Evolutionary conservation across 2,329 filamentous ascomycete genomes (phyloP).

Genomic region (Colletotrichum lupini): DNA sequence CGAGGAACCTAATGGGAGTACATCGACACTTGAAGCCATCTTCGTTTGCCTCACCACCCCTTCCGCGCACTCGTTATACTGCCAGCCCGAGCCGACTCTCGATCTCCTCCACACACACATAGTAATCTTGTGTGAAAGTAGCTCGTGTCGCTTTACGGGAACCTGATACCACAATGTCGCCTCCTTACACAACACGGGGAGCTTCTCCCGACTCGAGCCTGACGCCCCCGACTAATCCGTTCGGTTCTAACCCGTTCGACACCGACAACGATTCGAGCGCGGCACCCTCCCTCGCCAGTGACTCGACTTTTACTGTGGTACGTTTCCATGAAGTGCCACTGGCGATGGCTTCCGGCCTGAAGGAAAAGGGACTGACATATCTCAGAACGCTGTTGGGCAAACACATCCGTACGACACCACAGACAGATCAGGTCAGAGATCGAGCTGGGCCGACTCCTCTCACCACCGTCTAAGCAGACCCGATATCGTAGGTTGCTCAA

Average conservation of each 20-base stretch:
- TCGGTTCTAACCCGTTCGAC: conserved; percentile 36
- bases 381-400: conserved; percentile 25
- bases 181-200: conserved; percentile 19
- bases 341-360: not conserved
- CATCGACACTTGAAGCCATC: not conserved
- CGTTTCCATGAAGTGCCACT: not conserved
- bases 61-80: not conserved
- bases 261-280: conserved; percentile 36
- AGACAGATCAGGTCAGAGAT: conserved; percentile 15
- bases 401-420: conserved; percentile 1
- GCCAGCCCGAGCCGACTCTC: not conserved
- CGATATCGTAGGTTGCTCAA: conserved; percentile 27
- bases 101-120: not conserved
- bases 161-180: conserved; percentile 29
- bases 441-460: conserved; percentile 17
- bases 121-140: not conserved
- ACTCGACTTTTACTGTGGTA: conserved; percentile 38
- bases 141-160: not conserved
- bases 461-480: conserved; percentile 33
- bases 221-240: conserved; percentile 33
- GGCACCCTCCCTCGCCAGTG: conserved; percentile 31
- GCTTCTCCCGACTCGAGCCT: conserved; percentile 20
- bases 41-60: not conserved
- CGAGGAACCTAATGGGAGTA: not conserved
- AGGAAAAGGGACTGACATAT: not conserved